Evolutionary conservation across 2,329 filamentous ascomycete genomes (phyloP), one percentile per base, ranked within the genome.

Genomic region (Coniella vitis): DNA sequence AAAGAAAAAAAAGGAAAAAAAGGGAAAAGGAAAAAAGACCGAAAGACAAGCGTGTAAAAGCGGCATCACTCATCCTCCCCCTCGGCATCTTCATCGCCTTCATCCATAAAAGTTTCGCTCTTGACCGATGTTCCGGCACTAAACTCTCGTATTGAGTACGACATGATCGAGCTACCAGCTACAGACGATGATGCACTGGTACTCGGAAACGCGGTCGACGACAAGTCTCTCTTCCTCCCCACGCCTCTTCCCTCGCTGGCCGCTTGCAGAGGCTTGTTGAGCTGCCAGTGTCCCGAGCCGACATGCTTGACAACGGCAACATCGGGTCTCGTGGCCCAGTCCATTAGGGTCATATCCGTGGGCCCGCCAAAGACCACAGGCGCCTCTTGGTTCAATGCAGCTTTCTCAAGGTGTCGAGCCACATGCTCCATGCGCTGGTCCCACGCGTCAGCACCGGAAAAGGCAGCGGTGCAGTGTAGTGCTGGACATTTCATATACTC

Each of bases 341-440:
- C 47, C 0, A 62, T 68, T n/a, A 74, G 59, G 0, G 64, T 65
- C 3, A 52, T 42, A 49, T 74, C 72, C 2, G 57, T 54, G 16
- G 54, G 54, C 3, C 68, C 67, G 3, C 71, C 71, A 56, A 74
- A 72, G 12, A 56, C 46, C 0, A 72, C 63, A 0, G 51, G 48
- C 4, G 48, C 51, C 51, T 68, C 65, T 14, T 54, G 54, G 9
- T 63, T 63, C 3, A 59, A 52, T 4, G 67, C 69, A 0, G 66
- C 69, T 25, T 68, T 70, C 64, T 93, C 88, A 39, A 91, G 74
- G 63, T 96, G 90, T 51, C 79, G 75, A 0, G 87, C 88, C 3
- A 95, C 79, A 66, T 96, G 90, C 64, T 96, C 90, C 81, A 95
- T 88, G 20, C 87, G 75, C 49, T 83, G 76, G 51, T 93, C 86